These are phyloP conservation scores for Euphorbia tirucalli DNA, from an alignment of 345 rosid species.

Conservation along the genomic window DNA sequence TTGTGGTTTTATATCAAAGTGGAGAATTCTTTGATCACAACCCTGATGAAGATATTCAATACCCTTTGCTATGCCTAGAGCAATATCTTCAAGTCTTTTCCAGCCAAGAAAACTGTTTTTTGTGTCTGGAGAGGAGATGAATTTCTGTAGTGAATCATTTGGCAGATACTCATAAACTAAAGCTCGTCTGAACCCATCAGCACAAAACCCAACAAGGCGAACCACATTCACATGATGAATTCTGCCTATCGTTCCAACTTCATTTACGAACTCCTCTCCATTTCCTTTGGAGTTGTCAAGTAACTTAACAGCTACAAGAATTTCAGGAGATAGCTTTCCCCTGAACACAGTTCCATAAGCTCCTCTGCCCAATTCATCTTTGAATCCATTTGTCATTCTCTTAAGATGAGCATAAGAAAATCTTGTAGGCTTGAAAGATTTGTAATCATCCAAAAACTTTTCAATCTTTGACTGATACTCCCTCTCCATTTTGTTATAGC, in stretches of 20 bases:
- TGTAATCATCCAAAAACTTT: constrained; percentile 12
- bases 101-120: constrained; percentile 9
- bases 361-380: constrained; percentile 16
- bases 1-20: constrained; percentile 10
- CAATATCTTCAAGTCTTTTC: constrained; percentile 8
- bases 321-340: constrained; percentile 13
- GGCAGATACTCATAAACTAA: constrained; percentile 9
- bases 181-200: constrained; percentile 21
- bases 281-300: background rate
- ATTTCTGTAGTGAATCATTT: constrained; percentile 6
- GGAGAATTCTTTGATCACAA: constrained; percentile 13
- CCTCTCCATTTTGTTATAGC: background rate
- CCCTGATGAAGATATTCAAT: constrained; percentile 14
- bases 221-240: constrained; percentile 14
- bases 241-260: constrained; percentile 5
- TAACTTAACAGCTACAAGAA: constrained; percentile 9
- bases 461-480: constrained; percentile 6
- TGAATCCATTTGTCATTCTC: constrained; percentile 11
- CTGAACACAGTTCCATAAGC: constrained; percentile 17
- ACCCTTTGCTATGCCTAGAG: constrained; percentile 4
- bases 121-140: background rate
- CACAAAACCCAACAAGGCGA: constrained; percentile 15
- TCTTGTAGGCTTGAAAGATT: constrained; percentile 10
- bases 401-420: constrained; percentile 12
- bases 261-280: constrained; percentile 13